Evolutionary conservation across 352 stramenopile genomes (phyloP), one percentile per base, ranked within the genome.

Genomic region (Nothophytophthora sp.): DNA sequence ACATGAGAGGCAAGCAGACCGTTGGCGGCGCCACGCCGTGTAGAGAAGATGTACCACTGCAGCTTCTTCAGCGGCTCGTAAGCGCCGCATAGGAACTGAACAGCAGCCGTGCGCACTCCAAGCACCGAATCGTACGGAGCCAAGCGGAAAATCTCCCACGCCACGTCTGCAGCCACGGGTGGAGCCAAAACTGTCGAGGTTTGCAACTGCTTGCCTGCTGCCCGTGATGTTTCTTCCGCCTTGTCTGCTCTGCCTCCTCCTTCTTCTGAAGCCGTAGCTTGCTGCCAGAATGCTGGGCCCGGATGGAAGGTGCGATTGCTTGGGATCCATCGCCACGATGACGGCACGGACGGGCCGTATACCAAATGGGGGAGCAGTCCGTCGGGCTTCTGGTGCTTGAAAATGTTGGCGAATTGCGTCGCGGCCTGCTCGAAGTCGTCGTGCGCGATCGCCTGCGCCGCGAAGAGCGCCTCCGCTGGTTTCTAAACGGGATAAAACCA

Each of bases 141-240:
- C n/a, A 95, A 55, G 6, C 76, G 74, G 52, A 91, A 95, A 41
- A 95, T 88, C 45, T 92, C 74, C 76, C 81, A 89, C n/a, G 67
- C 85, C 8, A 91, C 74, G 37, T 95, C 81, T 7, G 76, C 79
- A 20, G 75, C 82, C 35, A 93, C 74, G 2, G 85, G 85, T 23
- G 85, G 81, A 12, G 82, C 81, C 8, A 85, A 64, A 32, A 95
- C 63, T 5, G 68, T 86, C 1, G 84, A 89, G 4, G 67, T 82
- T 16, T 70, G 60, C 1, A 78, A 39, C 16, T 16, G 22, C 23
- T 32, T 48, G 22, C 29, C 29, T 8, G 3, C 8, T 32, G 20
- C 25, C 19, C 32, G 23, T 16, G 20, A 22, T 30, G 39, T 5
- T 43, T 24, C 32, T 22, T 19, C 16, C 13, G 0, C 43, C 22